Percentiles rank a stretch among this genome's conserved stretches.
Conservation (phyloP, 805 yeast species). For the Cyberlindnera mississippiensis region DNA sequence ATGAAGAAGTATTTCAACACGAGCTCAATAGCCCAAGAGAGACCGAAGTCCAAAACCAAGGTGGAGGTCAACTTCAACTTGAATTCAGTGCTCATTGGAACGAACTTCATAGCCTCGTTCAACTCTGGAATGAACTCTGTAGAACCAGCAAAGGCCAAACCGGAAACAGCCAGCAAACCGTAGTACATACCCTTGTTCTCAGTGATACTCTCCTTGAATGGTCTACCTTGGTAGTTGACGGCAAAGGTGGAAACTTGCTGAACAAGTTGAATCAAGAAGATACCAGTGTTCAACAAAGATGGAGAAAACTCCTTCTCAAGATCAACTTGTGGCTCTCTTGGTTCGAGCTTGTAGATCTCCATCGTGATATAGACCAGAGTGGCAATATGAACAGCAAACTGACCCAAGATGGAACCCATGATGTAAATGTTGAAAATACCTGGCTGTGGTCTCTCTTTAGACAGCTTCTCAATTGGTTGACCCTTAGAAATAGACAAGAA, state of each 20-base stretch:
- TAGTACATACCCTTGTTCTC: conserved; percentile 97
- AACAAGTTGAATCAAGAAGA: conserved; percentile 88
- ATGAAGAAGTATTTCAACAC: conserved; percentile 80
- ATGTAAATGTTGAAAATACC: conserved; percentile 94
- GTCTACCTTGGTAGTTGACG: conserved; percentile 95
- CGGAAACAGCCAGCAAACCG: conserved; percentile 89
- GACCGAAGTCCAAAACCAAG: conserved; percentile 70
- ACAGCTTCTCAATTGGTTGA: conserved; percentile 80
- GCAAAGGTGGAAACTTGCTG: conserved; percentile 98
- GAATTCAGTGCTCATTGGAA: conserved; percentile 73
- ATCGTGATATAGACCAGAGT: conserved; percentile 78
- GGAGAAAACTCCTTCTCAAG: conserved; percentile 86
- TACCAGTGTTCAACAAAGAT: conserved; percentile 91
- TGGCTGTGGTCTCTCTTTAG: conserved; percentile 94
- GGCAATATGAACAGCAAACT: conserved; percentile 86
- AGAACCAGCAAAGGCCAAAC: conserved; percentile 82
- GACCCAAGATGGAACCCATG: conserved; percentile 97
- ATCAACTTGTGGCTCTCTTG: conserved; percentile 87
- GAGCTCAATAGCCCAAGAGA: conserved; percentile 73
- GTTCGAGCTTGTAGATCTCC: conserved; percentile 84
- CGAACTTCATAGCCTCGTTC: conserved; percentile 88
- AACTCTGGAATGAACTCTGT: conserved; percentile 94
- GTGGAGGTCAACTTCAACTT: conserved; percentile 71
- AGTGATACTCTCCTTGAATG: conserved; percentile 85
- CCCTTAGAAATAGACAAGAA: conserved; percentile 95